Evolutionary conservation across 768 basidiomycete genomes (phyloP).

Genomic region (Tremella fuciformis): DNA sequence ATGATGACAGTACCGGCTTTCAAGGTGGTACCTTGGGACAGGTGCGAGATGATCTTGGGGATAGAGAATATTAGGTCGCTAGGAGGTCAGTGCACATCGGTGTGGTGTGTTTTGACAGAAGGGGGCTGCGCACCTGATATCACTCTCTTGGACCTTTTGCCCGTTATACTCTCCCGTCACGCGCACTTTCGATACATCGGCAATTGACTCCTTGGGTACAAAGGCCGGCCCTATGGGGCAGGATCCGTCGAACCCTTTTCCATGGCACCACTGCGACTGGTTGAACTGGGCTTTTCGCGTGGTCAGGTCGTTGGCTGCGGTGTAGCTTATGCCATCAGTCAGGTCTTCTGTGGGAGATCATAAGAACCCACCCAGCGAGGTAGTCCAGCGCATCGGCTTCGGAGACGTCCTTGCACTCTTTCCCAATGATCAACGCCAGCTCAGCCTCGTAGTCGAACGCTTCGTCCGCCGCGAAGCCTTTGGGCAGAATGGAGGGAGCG

Average conservation of each 20-base stretch:
- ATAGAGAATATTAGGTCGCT: constrained; percentile 81
- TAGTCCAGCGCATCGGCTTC: constrained; percentile 80
- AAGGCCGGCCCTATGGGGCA: constrained; percentile 77
- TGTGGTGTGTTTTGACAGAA: neutral
- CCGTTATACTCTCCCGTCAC: constrained; percentile 70
- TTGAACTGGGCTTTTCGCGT: constrained; percentile 79
- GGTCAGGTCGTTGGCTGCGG: constrained; percentile 58
- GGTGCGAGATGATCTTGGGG: constrained; percentile 60
- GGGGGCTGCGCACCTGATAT: constrained; percentile 62
- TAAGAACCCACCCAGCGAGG: constrained; percentile 62
- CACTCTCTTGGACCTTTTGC: constrained; percentile 68
- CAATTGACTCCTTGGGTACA: constrained; percentile 63
- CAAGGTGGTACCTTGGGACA: constrained; percentile 53
- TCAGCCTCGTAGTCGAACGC: constrained; percentile 51
- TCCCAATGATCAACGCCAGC: constrained; percentile 69
- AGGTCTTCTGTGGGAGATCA: neutral
- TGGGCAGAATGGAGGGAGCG: constrained; percentile 42
- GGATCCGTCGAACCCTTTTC: constrained; percentile 74
- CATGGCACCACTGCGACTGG: constrained; percentile 81
- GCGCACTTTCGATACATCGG: constrained; percentile 64
- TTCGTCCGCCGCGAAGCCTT: constrained; percentile 26
- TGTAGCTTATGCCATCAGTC: constrained; percentile 50
- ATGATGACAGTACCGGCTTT: constrained; percentile 52
- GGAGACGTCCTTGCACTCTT: constrained; percentile 71
- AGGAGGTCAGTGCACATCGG: constrained; percentile 1